Conservation (phyloP, 1,284 basidiomycete genomes). For the Takashimella tepidaria region DNA sequence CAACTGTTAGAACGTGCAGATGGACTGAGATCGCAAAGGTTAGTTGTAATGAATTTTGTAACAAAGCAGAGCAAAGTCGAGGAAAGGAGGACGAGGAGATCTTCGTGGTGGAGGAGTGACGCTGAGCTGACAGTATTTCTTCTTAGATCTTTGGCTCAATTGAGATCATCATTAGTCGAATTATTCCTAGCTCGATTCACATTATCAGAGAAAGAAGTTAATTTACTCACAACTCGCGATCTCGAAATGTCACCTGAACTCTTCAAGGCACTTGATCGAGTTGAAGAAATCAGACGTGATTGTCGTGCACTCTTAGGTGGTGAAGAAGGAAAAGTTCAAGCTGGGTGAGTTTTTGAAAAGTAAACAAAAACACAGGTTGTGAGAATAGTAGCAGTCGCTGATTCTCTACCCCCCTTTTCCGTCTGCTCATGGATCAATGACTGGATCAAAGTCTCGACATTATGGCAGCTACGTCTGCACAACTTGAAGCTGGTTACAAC, state of each 20-base stretch:
- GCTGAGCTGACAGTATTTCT: neutral
- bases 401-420: no score
- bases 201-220: conserved; percentile 64
- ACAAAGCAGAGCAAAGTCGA: no score
- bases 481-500: conserved; percentile 82
- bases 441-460: conserved; percentile 87
- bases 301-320: conserved; percentile 80
- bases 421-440: no score
- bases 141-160: conserved; percentile 52
- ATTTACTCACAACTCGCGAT: conserved; percentile 70
- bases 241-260: conserved; percentile 66
- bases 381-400: no score
- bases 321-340: conserved; percentile 70
- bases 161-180: conserved; percentile 64
- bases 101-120: no score
- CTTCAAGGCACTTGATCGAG: conserved; percentile 81
- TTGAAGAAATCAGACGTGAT: conserved; percentile 73
- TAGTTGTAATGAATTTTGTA: conserved; percentile 29
- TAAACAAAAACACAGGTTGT: no score
- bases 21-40: conserved; percentile 75
- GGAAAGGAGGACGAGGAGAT: no score
- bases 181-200: conserved; percentile 83
- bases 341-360: conserved; percentile 70
- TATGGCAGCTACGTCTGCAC: conserved; percentile 70
- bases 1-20: conserved; percentile 82